Evolutionary conservation across 2,329 filamentous ascomycete genomes (phyloP), one percentile per base, ranked within the genome.

Genomic region (Aureobasidium leucospermi): DNA sequence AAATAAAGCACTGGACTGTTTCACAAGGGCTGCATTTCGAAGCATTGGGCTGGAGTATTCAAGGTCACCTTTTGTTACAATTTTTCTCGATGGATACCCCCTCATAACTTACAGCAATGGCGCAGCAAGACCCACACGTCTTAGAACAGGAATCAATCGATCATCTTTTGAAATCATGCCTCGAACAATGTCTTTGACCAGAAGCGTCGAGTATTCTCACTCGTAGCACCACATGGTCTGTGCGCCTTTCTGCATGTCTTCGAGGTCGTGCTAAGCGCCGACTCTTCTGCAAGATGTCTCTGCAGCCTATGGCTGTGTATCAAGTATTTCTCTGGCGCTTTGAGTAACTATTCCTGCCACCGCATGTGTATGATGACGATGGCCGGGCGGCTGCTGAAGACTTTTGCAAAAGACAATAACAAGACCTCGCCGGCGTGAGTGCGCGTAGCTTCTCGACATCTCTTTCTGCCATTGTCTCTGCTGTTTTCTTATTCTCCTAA

Each of bases 261-360:
- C 19, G 29, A 56, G 16, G 16, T 56, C 11, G 52, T 56, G 41
- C 16, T 58, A 58, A 58, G 55, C 55, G 55, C 55, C 55, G 42
- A 39, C 55, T 39, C 36, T 58, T 19, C 55, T 58, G 55, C 55
- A 48, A 58, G 23, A 58, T 48, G 55, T 58, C 43, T 58, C 43
- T 58, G 52, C 52, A 41, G 31, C 55, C 42, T 38, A 48, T 29
- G 32, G 19, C 55, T 41, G 42, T 9, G 41, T 9, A 19, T 19
- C 39, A 29, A 11, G 36, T 31, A 6, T 16, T 41, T 28, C 38
- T 11, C 42, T n/a, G 42, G 55, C 43, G 43, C 55, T 48, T 47
- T 32, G 55, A 32, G 55, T 32, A 38, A 19, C 34, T 9, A 48
- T 41, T 8, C 51, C 55, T 48, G 43, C 55, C 55, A 48, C 34